Base-by-base conservation (phyloP, 306 rosid species). In the Dryas octopetala region DNA sequence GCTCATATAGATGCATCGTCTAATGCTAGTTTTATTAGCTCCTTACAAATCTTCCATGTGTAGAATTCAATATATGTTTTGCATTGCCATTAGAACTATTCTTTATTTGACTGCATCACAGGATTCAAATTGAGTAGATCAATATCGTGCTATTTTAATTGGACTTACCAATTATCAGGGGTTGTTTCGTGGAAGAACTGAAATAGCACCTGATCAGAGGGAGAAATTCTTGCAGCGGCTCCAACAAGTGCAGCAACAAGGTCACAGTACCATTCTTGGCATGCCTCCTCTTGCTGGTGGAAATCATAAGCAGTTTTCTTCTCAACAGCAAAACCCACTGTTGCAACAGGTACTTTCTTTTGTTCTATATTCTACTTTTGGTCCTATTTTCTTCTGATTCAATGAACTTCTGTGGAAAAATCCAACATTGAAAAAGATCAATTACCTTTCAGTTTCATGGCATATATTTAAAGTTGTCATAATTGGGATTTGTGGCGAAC, bases 171-270 rank as follows among this genome's bases (percentile, higher is more conserved):
- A 43, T 73, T 73, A 79, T 81, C 84, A 85, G 91, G 95, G 93
- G 4, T 91, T 88, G 75, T 80, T 90, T 86, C 98, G 97, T 69
- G 95, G 88, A 81, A 95, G 98, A 88, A 87, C 97, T 83, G 98
- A 95, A 86, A 86, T 91, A 62, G 91, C 96, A 70, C 98, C 98
- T 26, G 98, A 95, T 86, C 96, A 87, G 79, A 86, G 97, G 82
- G 98, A 95, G 85, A 95, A 95, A 58, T 95, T 86, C 88, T 80
- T 95, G 91, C 98, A 95, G 85, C 88, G 89, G 80, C 89, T 83
- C 70, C 97, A 95, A 78, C 97, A 95, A 83, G 97, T 95, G 79
- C 97, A 93, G 87, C 98, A 91, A 81, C 98, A 94, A 75, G 93
- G 96, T 74, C 93, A 88, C 60, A 80, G 85, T 75, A 88, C 88